phyloP scores from a whole-genome alignment of 441 rosid genomes.

The Gossypium schwendimanii region DNA sequence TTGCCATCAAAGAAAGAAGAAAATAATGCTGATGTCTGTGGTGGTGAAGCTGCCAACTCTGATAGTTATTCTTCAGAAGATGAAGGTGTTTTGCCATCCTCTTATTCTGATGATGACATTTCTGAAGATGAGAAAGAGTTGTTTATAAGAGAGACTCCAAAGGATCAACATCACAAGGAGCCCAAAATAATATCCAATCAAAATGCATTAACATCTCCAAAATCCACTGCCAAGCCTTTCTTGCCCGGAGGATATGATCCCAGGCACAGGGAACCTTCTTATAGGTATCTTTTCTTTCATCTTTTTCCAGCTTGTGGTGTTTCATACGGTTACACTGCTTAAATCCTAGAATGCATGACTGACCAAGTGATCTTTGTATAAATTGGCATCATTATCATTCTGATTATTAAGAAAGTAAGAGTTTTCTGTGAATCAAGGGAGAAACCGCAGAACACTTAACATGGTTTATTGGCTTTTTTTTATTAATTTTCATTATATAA shows the following conservation, averaged over 20 bases:
- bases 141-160: constrained; percentile 30
- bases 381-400: neutral
- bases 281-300: constrained; percentile 39
- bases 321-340: neutral
- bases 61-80: constrained; percentile 56
- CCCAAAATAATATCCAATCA: constrained; percentile 22
- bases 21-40: constrained; percentile 17
- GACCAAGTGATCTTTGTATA: neutral
- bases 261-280: constrained; percentile 86
- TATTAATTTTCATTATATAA: neutral
- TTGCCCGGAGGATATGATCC: constrained; percentile 92
- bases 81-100: constrained; percentile 34
- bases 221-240: constrained; percentile 23
- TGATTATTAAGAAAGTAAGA: neutral
- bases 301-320: neutral
- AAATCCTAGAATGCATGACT: neutral
- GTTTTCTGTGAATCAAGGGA: neutral
- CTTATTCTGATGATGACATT: constrained; percentile 51
- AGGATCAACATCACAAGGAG: constrained; percentile 21
- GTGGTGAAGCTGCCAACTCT: constrained; percentile 24
- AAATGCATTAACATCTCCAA: constrained; percentile 24
- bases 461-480: neutral
- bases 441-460: neutral
- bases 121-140: constrained; percentile 53
- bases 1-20: constrained; percentile 26